These are phyloP conservation scores for Lentinula raphanica DNA, from an alignment of 768 basidiomycete species.

Conservation along the genomic window DNA sequence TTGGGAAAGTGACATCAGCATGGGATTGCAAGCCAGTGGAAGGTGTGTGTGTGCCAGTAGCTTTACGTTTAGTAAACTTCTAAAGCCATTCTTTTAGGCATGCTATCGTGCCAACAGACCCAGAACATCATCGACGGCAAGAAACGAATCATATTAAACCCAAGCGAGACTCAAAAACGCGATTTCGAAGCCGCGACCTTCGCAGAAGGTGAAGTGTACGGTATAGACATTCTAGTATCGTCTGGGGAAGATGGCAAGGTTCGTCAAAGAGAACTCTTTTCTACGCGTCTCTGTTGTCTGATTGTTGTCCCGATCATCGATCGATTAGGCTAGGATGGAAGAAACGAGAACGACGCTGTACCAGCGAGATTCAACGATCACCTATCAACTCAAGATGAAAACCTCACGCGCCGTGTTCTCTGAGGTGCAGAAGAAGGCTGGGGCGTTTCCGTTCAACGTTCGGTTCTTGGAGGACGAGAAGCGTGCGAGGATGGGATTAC, in stretches of 20 bases:
- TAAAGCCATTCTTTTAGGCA: constrained; percentile 44
- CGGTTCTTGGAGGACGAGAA: constrained; percentile 94
- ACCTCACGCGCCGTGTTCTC: constrained; percentile 94
- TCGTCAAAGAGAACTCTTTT: constrained; percentile 13
- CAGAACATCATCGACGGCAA: constrained; percentile 94
- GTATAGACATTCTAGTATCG: constrained; percentile 87
- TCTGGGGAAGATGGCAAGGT: constrained; percentile 92
- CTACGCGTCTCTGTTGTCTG: neutral
- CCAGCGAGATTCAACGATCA: constrained; percentile 80
- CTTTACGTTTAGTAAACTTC: constrained; percentile 2
- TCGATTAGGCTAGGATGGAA: constrained; percentile 74
- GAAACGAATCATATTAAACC: constrained; percentile 92
- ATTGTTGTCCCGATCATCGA: constrained; percentile 1
- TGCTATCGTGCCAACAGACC: constrained; percentile 93
- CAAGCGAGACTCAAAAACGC: constrained; percentile 74
- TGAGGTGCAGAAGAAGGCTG: constrained; percentile 97
- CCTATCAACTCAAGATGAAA: constrained; percentile 97
- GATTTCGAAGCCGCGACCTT: constrained; percentile 84
- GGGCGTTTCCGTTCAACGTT: constrained; percentile 96
- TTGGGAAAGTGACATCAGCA: constrained; percentile 62
- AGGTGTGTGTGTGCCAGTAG: constrained; percentile 38
- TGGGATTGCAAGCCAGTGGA: constrained; percentile 93
- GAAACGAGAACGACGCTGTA: constrained; percentile 90
- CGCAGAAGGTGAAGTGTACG: constrained; percentile 92
- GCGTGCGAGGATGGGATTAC: constrained; percentile 88